These are phyloP conservation scores for Xerocomus brunneocitrinus DNA, from an alignment of 768 basidiomycete genomes.

Conservation along the genomic window DNA sequence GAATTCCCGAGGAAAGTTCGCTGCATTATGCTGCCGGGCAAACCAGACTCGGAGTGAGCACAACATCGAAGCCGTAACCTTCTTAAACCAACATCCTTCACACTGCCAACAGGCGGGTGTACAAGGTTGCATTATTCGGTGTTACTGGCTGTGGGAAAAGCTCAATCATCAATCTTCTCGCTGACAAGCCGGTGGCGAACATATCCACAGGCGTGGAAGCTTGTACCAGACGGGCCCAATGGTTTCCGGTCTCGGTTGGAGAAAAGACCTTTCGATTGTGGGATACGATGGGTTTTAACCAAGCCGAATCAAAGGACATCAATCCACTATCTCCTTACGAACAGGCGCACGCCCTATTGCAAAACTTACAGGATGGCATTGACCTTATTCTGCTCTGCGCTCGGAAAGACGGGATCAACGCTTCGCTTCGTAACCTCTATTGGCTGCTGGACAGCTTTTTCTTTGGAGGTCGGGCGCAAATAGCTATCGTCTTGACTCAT, in stretches of 20 bases:
- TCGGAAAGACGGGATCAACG: conserved; percentile 36
- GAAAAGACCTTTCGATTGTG: conserved; percentile 25
- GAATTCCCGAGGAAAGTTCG: background rate
- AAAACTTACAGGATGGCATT: conserved; percentile 31
- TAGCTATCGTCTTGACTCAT: conserved; percentile 37
- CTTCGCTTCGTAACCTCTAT: conserved; percentile 34
- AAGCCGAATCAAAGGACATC: conserved; percentile 12
- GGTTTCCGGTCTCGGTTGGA: conserved; percentile 19
- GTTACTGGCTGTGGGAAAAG: conserved; percentile 30
- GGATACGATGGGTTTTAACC: conserved; percentile 34
- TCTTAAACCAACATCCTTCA: conserved; percentile 1
- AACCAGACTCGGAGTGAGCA: conserved; percentile 14
- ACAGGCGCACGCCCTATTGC: conserved; percentile 33
- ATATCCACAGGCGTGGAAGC: conserved; percentile 28
- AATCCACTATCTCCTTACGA: conserved; percentile 22
- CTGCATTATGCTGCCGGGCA: conserved; percentile 8
- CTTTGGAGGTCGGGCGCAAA: conserved; percentile 33
- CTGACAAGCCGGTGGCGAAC: conserved; percentile 22
- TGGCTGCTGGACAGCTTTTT: conserved; percentile 36
- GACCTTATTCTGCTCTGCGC: conserved; percentile 38
- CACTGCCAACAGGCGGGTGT: conserved; percentile 12
- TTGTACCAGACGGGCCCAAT: conserved; percentile 31
- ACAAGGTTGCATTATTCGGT: conserved; percentile 27
- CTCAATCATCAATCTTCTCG: conserved; percentile 28
- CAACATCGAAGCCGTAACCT: background rate